phyloP scores from a whole-genome alignment of 2,329 filamentous ascomycete species.

The Alternaria panax region DNA sequence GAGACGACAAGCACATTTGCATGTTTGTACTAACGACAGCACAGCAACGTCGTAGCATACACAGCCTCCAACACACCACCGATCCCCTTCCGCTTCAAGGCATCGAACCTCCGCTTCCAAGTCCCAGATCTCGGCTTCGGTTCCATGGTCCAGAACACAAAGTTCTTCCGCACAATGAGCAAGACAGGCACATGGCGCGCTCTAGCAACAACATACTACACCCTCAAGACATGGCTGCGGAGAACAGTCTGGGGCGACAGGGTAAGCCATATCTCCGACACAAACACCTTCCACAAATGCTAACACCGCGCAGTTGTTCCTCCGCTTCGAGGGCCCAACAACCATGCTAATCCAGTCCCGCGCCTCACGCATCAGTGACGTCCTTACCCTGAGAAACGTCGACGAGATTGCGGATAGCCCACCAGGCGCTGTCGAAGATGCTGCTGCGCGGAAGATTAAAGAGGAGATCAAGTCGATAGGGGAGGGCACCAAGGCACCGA shows the following conservation, averaged over 20 bases:
- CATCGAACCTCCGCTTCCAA: conserved; percentile 76
- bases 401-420: conserved; percentile 89
- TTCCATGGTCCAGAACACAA: conserved; percentile 70
- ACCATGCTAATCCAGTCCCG: conserved; percentile 89
- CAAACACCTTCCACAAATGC: background rate
- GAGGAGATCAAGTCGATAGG: conserved; percentile 47
- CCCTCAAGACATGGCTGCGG: conserved; percentile 76
- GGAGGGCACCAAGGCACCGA: conserved; percentile 26
- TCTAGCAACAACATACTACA: conserved; percentile 69
- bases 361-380: conserved; percentile 78
- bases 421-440: conserved; percentile 71
- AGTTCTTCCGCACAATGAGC: conserved; percentile 77
- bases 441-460: conserved; percentile 49
- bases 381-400: conserved; percentile 78
- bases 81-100: conserved; percentile 85
- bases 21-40: conserved; percentile 4
- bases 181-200: conserved; percentile 76
- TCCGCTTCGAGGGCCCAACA: conserved; percentile 86
- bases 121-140: conserved; percentile 72
- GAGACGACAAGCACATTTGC: background rate
- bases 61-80: conserved; percentile 76
- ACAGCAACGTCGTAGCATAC: conserved; percentile 88
- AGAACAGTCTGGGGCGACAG: conserved; percentile 92
- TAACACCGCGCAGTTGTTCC: conserved; percentile 67
- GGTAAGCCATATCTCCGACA: conserved; percentile 51